A percentile compares a stretch with the other conserved stretches of the same genome.
phyloP scores from a whole-genome alignment of 768 basidiomycete genomes.

The Trametes cubensis region DNA sequence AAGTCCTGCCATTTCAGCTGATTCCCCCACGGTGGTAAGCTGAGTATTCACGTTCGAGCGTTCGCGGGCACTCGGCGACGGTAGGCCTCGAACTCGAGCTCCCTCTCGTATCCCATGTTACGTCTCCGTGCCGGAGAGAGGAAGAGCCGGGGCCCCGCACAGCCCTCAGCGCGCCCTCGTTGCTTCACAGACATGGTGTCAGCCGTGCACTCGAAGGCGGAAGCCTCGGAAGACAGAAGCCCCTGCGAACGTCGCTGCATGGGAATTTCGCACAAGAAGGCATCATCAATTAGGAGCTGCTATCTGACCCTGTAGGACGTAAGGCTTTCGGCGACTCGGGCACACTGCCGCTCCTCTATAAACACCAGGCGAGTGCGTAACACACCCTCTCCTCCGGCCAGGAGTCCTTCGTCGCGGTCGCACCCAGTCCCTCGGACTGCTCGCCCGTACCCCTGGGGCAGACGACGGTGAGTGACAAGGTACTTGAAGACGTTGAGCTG shows the following conservation, averaged over 20 bases:
- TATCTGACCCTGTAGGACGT: not conserved
- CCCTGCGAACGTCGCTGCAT: constrained; percentile 11
- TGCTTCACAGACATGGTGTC: too few relatives aligned
- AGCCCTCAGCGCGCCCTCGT: not conserved
- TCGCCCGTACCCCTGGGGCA: not conserved
- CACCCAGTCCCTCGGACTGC: constrained; percentile 3
- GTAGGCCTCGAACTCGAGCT: not conserved
- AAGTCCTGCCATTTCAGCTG: not conserved
- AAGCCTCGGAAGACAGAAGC: constrained; percentile 1
- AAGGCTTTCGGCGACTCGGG: constrained; percentile 4
- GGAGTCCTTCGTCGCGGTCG: not conserved
- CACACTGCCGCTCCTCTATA: constrained; percentile 6
- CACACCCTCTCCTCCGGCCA: not conserved
- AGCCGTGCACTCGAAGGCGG: not conserved
- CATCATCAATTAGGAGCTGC: constrained; percentile 2
- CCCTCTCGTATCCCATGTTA: not conserved
- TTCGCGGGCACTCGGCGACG: not conserved
- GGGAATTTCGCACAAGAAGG: constrained; percentile 8
- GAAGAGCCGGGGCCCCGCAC: not conserved
- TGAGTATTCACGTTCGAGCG: not conserved
- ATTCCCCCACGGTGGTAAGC: not conserved
- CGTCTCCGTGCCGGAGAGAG: not conserved
- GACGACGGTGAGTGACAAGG: constrained; percentile 7
- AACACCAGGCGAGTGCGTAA: not conserved
- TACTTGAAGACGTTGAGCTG: too few relatives aligned